phyloP scores from a whole-genome alignment of 2,329 filamentous ascomycete species.

The Penicillium italicum region DNA sequence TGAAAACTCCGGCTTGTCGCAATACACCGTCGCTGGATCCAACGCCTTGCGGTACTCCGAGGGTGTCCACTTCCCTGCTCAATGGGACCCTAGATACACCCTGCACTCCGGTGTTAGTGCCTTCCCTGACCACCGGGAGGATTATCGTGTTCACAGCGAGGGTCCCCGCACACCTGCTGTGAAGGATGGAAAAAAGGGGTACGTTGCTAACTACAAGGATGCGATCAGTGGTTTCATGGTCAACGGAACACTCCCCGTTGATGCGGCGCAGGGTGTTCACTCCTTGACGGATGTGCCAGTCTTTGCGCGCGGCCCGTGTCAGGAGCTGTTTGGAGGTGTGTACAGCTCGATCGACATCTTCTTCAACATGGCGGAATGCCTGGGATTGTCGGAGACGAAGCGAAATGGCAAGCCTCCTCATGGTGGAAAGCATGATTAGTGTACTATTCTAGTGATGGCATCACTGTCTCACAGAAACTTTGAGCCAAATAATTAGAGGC shows the following conservation, averaged over 20 bases:
- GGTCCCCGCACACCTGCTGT: conserved; percentile 62
- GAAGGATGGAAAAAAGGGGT: conserved; percentile 54
- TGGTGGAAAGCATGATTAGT: not conserved
- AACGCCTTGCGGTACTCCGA: conserved; percentile 63
- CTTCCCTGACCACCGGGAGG: conserved; percentile 71
- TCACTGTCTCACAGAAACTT: not conserved
- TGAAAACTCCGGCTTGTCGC: conserved; percentile 67
- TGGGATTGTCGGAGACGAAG: conserved; percentile 34
- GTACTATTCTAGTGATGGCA: not conserved
- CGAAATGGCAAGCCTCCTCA: not conserved
- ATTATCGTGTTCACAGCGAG: conserved; percentile 67
- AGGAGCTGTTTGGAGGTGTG: conserved; percentile 63
- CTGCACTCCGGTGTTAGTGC: conserved; percentile 70
- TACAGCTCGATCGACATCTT: conserved; percentile 43
- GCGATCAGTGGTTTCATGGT: conserved; percentile 63
- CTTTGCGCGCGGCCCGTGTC: conserved; percentile 74
- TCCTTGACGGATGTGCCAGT: conserved; percentile 75
- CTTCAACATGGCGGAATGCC: conserved; percentile 40
- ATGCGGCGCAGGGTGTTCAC: conserved; percentile 66
- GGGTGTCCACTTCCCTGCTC: conserved; percentile 71
- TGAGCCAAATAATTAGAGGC: not conserved
- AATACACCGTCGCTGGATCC: conserved; percentile 64
- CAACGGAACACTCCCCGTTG: conserved; percentile 69
- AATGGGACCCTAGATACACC: conserved; percentile 82
- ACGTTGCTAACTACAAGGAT: conserved; percentile 67